phyloP scores from a whole-genome alignment of 2,329 filamentous ascomycete species.

The Trichophyton verrucosum region DNA sequence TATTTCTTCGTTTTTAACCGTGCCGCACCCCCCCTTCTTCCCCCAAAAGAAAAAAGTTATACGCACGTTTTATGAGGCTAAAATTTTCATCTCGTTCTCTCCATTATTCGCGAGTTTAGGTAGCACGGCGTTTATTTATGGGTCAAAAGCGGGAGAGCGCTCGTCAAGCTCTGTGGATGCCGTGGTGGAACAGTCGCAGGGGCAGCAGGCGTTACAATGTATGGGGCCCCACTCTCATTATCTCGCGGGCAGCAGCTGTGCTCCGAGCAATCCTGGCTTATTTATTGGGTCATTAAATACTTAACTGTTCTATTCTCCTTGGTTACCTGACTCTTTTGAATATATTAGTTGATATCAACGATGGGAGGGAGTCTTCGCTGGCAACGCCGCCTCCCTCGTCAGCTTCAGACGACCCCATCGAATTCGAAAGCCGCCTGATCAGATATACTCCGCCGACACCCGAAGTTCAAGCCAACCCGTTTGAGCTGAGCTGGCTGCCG shows the following conservation, averaged over 20 bases:
- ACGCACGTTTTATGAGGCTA: neutral
- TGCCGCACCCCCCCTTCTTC: too few relatives aligned
- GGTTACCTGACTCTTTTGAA: neutral
- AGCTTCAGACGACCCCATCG: neutral
- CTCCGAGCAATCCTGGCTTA: neutral
- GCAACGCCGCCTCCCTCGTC: neutral
- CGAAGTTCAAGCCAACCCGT: neutral
- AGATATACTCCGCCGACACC: neutral
- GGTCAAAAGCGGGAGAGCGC: neutral
- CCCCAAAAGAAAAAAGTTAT: too few relatives aligned
- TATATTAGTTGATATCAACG: neutral
- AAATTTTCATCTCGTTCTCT: neutral
- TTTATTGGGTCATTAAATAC: neutral
- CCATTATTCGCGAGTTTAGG: neutral
- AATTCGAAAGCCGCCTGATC: neutral
- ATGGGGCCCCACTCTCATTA: neutral
- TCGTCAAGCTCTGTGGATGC: neutral
- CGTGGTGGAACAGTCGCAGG: neutral
- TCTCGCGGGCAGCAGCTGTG: neutral
- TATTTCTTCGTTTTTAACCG: too few relatives aligned
- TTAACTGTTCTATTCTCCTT: neutral
- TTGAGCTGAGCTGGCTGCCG: constrained; percentile 6
- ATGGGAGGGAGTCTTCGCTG: neutral
- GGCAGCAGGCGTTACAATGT: neutral
- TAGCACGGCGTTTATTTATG: constrained; percentile 5